phyloP scores from a whole-genome alignment of 1,284 basidiomycete species.

The Cryptococcus sp. region DNA sequence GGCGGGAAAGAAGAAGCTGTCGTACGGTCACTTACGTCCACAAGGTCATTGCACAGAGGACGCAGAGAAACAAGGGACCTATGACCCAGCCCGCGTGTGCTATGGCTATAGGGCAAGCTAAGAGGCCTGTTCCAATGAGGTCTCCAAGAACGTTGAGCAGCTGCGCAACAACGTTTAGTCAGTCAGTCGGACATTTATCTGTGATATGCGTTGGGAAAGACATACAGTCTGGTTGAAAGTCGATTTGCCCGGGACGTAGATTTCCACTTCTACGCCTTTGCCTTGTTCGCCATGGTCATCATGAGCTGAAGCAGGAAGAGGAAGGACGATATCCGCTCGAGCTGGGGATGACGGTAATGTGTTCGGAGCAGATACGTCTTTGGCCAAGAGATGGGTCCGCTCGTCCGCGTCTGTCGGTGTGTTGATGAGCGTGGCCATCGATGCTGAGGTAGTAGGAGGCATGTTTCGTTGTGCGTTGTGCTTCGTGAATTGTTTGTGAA shows the following conservation, averaged over 20 bases:
- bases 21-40: constrained; percentile 68
- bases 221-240: constrained; percentile 77
- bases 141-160: constrained; percentile 84
- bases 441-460: no score
- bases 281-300: constrained; percentile 17
- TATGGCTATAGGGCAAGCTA: constrained; percentile 83
- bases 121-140: constrained; percentile 80
- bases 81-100: constrained; percentile 82
- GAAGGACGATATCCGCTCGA: no score
- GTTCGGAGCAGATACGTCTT: no score
- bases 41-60: constrained; percentile 74
- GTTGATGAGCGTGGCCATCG: no score
- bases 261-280: constrained; percentile 35
- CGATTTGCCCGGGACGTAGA: constrained; percentile 60
- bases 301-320: not conserved
- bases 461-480: no score
- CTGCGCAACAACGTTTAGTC: constrained; percentile 50
- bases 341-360: no score
- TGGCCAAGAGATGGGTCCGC: no score
- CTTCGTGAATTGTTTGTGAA: no score
- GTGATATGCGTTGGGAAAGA: constrained; percentile 5
- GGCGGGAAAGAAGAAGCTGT: not conserved
- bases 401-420: no score
- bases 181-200: not conserved
- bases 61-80: constrained; percentile 69